Base-by-base conservation (phyloP, 1,284 basidiomycete genomes). In the Peniophora sp. region DNA sequence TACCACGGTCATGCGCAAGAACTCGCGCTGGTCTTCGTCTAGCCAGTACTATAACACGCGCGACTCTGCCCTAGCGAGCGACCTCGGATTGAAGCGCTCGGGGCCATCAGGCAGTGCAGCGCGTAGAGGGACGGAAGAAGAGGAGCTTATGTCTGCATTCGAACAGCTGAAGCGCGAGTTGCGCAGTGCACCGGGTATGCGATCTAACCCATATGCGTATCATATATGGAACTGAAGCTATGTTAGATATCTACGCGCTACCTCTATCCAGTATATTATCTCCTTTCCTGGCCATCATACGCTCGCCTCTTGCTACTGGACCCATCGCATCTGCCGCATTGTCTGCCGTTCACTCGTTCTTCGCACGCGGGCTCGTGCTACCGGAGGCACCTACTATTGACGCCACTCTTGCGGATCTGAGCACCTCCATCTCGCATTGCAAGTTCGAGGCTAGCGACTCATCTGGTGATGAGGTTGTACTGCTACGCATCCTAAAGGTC, bases 401-500 rank as follows among this genome's bases (percentile, higher is more conserved):
- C 56, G 65, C 74, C 32, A 86, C 88, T 3, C 76, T 99, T 47
- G 77, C 83, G 22, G 91, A 95, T 57, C 76, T 97, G 51, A 96
- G 94, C 62, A 86, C 81, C 52, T 87, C 95, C 0, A 81, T 96
- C 10, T 92, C 95, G 8, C 92, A 93, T 61, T 98, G 96, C 76
- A 94, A 97, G 66, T 99, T 99, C 64, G 97, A 99, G 67, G 92
- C 93, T 6, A 96, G 90, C 57, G 95, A 97, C 62, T 91, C 89
- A 3, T 92, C 92, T 23, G 89, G 93, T 15, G 97, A 99, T 67
- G 97, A 99, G 68, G 88, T 97, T 5, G 94, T 98, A 3, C 75
- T 99, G 12, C 77, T 97, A 49, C 88, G 88, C 62, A 94, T 99
- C 56, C 82, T 99, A 71, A 82, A 87, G 12, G 85, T 98, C 10